Evolutionary conservation across 352 stramenopile species (phyloP), one percentile per base, ranked within the genome.

Genomic region (Phytophthora multivora): DNA sequence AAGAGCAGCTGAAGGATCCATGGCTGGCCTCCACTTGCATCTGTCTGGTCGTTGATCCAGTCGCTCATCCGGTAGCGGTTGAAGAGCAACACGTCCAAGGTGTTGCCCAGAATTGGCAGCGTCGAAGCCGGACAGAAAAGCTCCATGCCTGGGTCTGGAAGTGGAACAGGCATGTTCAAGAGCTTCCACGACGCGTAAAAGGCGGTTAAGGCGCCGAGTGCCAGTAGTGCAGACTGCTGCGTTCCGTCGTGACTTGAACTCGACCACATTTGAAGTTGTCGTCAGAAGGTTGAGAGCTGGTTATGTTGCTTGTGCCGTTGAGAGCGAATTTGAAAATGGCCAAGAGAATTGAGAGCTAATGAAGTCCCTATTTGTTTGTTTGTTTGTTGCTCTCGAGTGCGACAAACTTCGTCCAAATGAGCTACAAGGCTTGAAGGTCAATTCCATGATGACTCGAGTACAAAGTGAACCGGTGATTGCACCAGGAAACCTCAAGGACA

Each of bases 41-140:
- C 15, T 4, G 61, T 77, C 49, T 90, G 66, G 8, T 90, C 76
- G 2, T 72, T 54, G 15, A 90, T 58, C 80, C 76, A 88, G 53
- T 88, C 80, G 35, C 82, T 72, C 9, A 89, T 38, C 1, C 80
- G 73, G n/a, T 72, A 39, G 31, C 49, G 68, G 11, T 74, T 62
- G 39, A 52, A 67, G 21, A 68, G 16, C 49, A 73, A 36, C 0
- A 77, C 48, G 41, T 75, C 68, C 18, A 80, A 48, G 11, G 60
- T 72, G 35, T 77, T 80, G 26, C 68, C 68, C 1, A 80, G 50
- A 26, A 79, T 26, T 1, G 67, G 71, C 4, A 79, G 30, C 16
- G 70, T 79, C n/a, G 64, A 75, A 15, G 49, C 35, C 10, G 69
- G 69, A n/a, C 51, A 55, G 41, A 58, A 59, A 33, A 77, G 54